These are phyloP conservation scores for Fusarium marasasianum DNA, from an alignment of 2,329 filamentous ascomycete species.

Conservation along the genomic window DNA sequence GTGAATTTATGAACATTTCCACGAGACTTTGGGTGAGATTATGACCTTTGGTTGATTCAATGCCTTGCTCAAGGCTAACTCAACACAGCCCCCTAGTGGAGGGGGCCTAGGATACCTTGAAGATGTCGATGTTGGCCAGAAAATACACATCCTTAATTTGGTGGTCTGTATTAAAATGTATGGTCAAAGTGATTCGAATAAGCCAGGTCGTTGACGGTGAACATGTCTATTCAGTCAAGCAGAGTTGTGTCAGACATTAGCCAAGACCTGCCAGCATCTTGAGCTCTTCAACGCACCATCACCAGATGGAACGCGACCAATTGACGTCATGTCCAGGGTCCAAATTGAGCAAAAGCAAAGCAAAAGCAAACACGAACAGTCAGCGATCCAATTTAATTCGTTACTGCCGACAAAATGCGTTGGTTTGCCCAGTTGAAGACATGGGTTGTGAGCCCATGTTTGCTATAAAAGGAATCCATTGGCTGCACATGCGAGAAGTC, in stretches of 20 bases:
- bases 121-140: background rate
- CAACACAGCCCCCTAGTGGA: background rate
- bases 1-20: background rate
- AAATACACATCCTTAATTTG: background rate
- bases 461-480: background rate
- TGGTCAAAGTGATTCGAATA: background rate
- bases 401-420: background rate
- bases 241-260: background rate
- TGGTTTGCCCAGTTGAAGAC: slow-evolving; percentile 5
- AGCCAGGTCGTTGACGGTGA: background rate
- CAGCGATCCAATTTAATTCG: background rate
- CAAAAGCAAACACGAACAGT: background rate
- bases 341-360: background rate
- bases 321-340: slow-evolving; percentile 30
- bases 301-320: background rate
- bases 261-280: background rate
- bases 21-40: background rate
- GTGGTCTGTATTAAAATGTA: background rate
- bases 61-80: background rate
- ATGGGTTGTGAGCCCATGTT: slow-evolving; percentile 24
- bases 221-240: background rate
- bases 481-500: slow-evolving; percentile 6
- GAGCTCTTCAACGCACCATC: background rate
- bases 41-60: background rate
- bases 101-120: background rate